Base-by-base conservation (phyloP, 306 rosid species). In the Sindora glabra region DNA sequence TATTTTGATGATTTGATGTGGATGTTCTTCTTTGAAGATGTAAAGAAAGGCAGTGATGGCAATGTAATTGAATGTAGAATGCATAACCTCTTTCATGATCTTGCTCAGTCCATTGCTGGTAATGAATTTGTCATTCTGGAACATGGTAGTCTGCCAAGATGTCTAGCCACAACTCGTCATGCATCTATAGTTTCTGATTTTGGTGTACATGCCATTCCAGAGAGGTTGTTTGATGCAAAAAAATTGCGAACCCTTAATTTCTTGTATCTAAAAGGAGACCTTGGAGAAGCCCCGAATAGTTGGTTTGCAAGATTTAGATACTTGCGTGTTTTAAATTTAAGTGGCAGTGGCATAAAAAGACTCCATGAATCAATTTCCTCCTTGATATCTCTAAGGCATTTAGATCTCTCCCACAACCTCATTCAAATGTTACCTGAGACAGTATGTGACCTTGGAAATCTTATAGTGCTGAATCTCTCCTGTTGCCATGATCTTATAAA, bases 11-110 rank as follows among this genome's bases (percentile, higher is more conserved):
- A 61, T 15, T 39, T 74, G 23, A 29, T 61, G 39, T 47, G 47
- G 66, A 47, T 62, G 32, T 74, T 64, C 15, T 67, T 73, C 48
- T 73, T 74, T 48, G 74, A 67, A 55, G 79, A 37, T 22, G 61
- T 38, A 1, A 58, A 56, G 29, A 23, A 25, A n/a, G 32, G 11
- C 5, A 27, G 27, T 6, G 41, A 47, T 10, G 64, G 32, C 4
- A 16, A 26, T 49, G 58, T 36, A 6, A 48, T 14, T 2, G 67
- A 60, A 14, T 74, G 50, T 64, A 61, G 5, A 55, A 54, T 74
- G 70, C 74, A 67, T 30, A 62, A 67, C 23, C 69, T 59, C 30
- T 23, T 74, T 40, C 61, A 54, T 32, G 74, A 55, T 26, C 79
- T 67, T 23, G 50, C 60, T 34, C 64, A 46, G 5, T 40, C 60